Conservation (phyloP, 208 protist genomes). For the Crithidia brevicula region DNA sequence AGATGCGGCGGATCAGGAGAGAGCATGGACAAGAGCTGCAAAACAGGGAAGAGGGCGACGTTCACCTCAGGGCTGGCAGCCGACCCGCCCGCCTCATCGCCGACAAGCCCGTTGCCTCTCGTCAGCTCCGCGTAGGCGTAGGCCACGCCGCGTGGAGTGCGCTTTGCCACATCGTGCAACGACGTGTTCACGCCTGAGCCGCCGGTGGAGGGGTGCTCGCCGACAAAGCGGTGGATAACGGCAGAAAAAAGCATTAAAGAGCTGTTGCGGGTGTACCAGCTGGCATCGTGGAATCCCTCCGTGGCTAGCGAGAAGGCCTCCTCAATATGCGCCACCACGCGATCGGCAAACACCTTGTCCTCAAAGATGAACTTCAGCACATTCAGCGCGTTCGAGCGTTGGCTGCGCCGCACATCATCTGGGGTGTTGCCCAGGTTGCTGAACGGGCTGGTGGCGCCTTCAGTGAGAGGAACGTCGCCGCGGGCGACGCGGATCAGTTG, state of each 20-base stretch:
- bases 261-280: slow-evolving; percentile 92
- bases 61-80: slow-evolving; percentile 22
- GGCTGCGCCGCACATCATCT: slow-evolving; percentile 50
- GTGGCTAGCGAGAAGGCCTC: slow-evolving; percentile 83
- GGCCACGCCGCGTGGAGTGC: slow-evolving; percentile 61
- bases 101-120: slow-evolving; percentile 19
- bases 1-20: slow-evolving; percentile 71
- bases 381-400: slow-evolving; percentile 91
- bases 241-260: slow-evolving; percentile 92
- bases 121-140: slow-evolving; percentile 65
- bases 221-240: slow-evolving; percentile 90
- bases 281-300: slow-evolving; percentile 75
- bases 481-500: slow-evolving; percentile 54
- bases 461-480: not conserved
- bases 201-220: slow-evolving; percentile 83
- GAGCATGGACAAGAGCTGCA: slow-evolving; percentile 93
- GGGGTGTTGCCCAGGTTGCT: slow-evolving; percentile 1
- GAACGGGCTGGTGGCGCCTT: not conserved
- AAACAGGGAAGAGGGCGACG: slow-evolving; percentile 82
- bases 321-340: slow-evolving; percentile 67
- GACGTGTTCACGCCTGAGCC: slow-evolving; percentile 84
- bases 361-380: slow-evolving; percentile 94
- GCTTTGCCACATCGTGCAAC: slow-evolving; percentile 73
- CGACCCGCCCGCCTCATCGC: not conserved
- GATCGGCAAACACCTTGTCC: slow-evolving; percentile 76